phyloP scores from a whole-genome alignment of 2,329 filamentous ascomycete species.

The Alternaria brassicicola region DNA sequence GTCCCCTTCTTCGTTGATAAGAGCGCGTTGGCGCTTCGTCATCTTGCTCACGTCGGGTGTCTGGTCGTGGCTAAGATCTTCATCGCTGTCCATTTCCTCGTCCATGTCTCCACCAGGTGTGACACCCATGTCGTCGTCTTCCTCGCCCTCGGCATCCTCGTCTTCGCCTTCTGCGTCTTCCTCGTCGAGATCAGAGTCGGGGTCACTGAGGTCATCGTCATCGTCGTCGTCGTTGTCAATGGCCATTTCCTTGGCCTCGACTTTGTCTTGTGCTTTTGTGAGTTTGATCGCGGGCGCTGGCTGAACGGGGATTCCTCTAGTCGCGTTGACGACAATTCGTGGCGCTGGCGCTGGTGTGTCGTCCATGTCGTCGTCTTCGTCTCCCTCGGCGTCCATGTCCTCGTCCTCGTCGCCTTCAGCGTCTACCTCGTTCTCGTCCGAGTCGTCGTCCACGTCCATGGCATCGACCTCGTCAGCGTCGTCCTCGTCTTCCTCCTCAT shows the following conservation, averaged over 20 bases:
- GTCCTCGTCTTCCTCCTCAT: constrained; percentile 48
- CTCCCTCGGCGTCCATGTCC: constrained; percentile 47
- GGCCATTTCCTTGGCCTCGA: constrained; percentile 59
- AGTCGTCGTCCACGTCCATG: constrained; percentile 50
- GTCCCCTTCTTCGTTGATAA: constrained; percentile 57
- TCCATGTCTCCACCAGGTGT: constrained; percentile 46
- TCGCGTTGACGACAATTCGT: constrained; percentile 31
- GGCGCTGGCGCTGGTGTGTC: constrained; percentile 42
- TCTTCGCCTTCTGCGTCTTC: constrained; percentile 57
- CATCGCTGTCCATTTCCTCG: constrained; percentile 57
- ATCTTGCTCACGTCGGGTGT: constrained; percentile 70
- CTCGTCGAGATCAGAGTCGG: constrained; percentile 50
- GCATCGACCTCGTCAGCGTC: constrained; percentile 50
- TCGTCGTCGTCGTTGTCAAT: constrained; percentile 58
- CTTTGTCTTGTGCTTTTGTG: constrained; percentile 46
- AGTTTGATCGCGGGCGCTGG: constrained; percentile 42
- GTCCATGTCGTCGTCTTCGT: constrained; percentile 48
- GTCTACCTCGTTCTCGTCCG: constrained; percentile 48
- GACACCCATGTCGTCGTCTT: constrained; percentile 47
- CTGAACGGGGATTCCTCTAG: constrained; percentile 41
- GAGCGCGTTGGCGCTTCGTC: constrained; percentile 71
- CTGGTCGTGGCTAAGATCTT: constrained; percentile 61
- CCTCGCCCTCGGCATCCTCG: constrained; percentile 50
- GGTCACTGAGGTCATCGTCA: constrained; percentile 51
- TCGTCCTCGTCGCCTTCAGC: constrained; percentile 49